phyloP scores from a whole-genome alignment of 2,329 filamentous ascomycete species.

The Chaetomium strumarium region DNA sequence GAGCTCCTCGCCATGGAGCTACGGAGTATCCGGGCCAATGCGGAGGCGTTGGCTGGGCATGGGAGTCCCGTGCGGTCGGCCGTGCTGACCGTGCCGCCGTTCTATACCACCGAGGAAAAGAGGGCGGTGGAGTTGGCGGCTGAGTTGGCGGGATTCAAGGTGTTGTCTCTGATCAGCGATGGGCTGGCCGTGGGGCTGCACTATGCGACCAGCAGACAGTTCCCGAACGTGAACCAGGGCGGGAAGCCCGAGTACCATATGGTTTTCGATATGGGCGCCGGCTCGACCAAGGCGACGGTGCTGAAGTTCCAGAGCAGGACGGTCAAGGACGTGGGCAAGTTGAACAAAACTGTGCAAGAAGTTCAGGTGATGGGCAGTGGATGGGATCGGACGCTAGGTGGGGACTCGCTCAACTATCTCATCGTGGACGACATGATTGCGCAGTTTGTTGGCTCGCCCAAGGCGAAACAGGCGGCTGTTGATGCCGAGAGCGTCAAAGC shows the following conservation, averaged over 20 bases:
- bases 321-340: conserved; percentile 87
- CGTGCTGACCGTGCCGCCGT: conserved; percentile 84
- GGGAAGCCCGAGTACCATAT: conserved; percentile 86
- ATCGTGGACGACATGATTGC: conserved; percentile 85
- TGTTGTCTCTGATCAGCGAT: conserved; percentile 80
- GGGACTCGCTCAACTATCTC: conserved; percentile 80
- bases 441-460: conserved; percentile 67
- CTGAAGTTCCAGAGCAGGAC: conserved; percentile 82
- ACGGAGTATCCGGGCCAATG: conserved; percentile 84
- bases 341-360: conserved; percentile 95
- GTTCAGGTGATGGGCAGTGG: conserved; percentile 81
- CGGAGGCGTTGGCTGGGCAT: conserved; percentile 73
- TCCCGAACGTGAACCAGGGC: conserved; percentile 76
- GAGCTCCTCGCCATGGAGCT: conserved; percentile 95
- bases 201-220: conserved; percentile 87
- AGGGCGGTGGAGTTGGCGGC: conserved; percentile 78
- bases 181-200: conserved; percentile 89
- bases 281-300: conserved; percentile 84
- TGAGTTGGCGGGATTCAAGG: conserved; percentile 78
- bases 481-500: conserved; percentile 57
- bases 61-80: conserved; percentile 69
- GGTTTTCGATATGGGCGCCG: conserved; percentile 96
- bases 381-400: conserved; percentile 86
- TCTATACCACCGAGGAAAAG: conserved; percentile 87
- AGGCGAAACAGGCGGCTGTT: conserved; percentile 59